Conservation (phyloP, 176 grass and related monocot species). For the Oryza longistaminata region DNA sequence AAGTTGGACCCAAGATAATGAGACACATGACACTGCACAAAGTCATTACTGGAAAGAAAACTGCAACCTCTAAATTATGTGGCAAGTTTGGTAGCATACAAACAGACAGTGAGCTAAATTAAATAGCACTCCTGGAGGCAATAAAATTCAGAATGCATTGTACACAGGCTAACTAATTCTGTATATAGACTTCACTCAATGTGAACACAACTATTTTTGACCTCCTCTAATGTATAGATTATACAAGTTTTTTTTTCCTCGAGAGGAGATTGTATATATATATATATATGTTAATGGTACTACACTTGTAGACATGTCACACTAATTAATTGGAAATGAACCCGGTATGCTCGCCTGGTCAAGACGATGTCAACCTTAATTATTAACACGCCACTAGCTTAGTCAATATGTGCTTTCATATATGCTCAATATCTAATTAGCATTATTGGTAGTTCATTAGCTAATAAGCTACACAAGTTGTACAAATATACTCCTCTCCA, state of each 20-base stretch:
- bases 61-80: slow-evolving; percentile 6
- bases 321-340: not conserved
- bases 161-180: slow-evolving; percentile 22
- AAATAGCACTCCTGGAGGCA: slow-evolving; percentile 6
- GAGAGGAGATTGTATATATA: not conserved
- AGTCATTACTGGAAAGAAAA: not conserved
- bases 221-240: not conserved
- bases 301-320: not conserved
- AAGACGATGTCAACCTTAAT: slow-evolving; percentile 5
- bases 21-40: not conserved
- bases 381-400: not conserved
- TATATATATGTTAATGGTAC: not conserved
- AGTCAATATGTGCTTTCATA: not conserved
- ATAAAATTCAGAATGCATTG: slow-evolving; percentile 19
- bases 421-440: not conserved
- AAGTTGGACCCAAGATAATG: slow-evolving; percentile 27
- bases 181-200: not conserved
- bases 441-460: slow-evolving; percentile 4
- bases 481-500: not conserved
- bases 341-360: not conserved
- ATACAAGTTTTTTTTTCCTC: not conserved
- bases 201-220: not conserved
- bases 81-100: slow-evolving; percentile 18
- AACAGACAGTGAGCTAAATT: not conserved
- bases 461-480: not conserved